Conservation (phyloP, 768 basidiomycete species). For the Mrakia hoshinonis region DNA sequence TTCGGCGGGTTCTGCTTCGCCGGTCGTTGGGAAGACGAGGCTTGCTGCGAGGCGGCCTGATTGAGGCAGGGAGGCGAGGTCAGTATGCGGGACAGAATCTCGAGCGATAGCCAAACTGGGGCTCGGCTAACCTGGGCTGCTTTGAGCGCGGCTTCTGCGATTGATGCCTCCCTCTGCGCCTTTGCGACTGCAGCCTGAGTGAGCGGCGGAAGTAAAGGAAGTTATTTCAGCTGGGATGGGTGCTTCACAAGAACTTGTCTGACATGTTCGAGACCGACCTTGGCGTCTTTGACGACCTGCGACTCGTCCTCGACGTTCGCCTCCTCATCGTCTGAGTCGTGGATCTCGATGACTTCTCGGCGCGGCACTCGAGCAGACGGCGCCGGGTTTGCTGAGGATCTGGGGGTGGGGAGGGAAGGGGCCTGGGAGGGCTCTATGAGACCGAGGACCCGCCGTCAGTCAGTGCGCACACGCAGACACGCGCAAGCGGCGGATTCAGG, state of each 20-base stretch:
- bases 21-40: neutral
- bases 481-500: neutral
- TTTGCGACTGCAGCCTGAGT: too few relatives aligned
- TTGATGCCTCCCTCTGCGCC: too few relatives aligned
- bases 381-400: neutral
- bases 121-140: too few relatives aligned
- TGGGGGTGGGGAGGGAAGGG: neutral
- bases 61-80: too few relatives aligned
- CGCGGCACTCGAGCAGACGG: neutral
- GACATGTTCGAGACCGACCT: too few relatives aligned
- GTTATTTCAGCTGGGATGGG: neutral
- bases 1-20: too few relatives aligned
- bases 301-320: too few relatives aligned
- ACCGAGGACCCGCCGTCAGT: too few relatives aligned
- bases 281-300: neutral
- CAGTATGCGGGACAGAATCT: too few relatives aligned
- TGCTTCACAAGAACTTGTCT: neutral
- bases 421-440: neutral
- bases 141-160: too few relatives aligned
- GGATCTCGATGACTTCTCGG: neutral
- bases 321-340: neutral
- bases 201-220: neutral
- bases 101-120: too few relatives aligned
- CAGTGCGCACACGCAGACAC: neutral
- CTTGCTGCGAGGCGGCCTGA: neutral